A percentile compares a stretch with the other conserved stretches of the same genome.
phyloP scores from a whole-genome alignment of 192 early-diverging fungal genomes.

The Podila horticola region DNA sequence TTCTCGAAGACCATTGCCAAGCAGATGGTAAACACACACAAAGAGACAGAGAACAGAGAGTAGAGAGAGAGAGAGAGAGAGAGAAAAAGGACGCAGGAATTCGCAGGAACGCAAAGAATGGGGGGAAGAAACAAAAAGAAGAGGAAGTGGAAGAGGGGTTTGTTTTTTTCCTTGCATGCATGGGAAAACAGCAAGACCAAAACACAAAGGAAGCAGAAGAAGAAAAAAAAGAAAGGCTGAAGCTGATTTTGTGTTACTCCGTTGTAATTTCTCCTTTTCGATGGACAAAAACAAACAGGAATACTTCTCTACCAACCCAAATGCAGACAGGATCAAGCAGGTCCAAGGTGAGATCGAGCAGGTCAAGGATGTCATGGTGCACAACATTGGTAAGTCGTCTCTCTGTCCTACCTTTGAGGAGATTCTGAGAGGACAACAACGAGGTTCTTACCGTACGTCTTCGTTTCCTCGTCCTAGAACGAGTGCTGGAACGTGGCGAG shows the following conservation, averaged over 20 bases:
- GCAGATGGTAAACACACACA: conserved; percentile 73
- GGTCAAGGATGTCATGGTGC: conserved; percentile 94
- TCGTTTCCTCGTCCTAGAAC: conserved; percentile 59
- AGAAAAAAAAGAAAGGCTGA: neutral
- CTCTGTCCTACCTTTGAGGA: too few species aligned
- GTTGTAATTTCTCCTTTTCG: neutral
- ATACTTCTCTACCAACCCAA: conserved; percentile 75
- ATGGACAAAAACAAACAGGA: conserved; percentile 52
- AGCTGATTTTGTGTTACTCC: too few species aligned
- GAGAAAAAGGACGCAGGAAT: neutral
- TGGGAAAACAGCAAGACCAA: neutral
- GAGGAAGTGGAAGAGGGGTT: neutral
- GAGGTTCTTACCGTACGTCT: too few species aligned
- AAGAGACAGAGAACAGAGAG: neutral
- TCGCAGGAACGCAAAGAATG: neutral
- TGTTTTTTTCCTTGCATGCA: neutral
- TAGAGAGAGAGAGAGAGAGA: neutral
- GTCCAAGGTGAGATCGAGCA: conserved; percentile 93
- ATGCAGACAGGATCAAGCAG: conserved; percentile 80
- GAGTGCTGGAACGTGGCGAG: conserved; percentile 88
- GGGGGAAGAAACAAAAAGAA: neutral
- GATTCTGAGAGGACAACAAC: too few species aligned
- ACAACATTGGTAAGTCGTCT: conserved; percentile 79
- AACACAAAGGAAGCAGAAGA: neutral
- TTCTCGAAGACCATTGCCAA: conserved; percentile 81